phyloP scores from a whole-genome alignment of 2,329 filamentous ascomycete species.

The Cryphonectria nitschkei region DNA sequence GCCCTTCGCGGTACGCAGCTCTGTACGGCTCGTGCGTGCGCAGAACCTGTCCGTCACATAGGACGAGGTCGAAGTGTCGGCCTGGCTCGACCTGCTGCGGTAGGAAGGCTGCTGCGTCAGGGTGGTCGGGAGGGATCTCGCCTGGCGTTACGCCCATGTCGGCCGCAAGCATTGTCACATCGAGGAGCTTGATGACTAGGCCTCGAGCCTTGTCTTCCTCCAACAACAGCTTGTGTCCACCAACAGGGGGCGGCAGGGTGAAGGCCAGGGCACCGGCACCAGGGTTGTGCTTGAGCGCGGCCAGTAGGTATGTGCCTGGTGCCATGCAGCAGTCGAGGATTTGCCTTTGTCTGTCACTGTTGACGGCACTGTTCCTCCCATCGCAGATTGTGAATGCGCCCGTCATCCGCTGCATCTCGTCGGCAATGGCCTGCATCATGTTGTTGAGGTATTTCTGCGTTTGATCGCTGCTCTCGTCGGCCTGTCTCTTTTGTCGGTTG shows the following conservation, averaged over 20 bases:
- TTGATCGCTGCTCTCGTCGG: neutral
- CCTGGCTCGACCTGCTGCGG: neutral
- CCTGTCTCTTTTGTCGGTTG: neutral
- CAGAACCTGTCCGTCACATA: slow-evolving; percentile 54
- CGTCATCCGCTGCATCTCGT: slow-evolving; percentile 8
- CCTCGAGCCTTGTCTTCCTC: neutral
- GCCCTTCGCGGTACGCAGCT: slow-evolving; percentile 37
- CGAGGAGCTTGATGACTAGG: slow-evolving; percentile 39
- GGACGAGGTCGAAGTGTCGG: slow-evolving; percentile 45
- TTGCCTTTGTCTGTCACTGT: neutral
- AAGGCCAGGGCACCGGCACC: slow-evolving; percentile 37
- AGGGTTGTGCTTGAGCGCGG: slow-evolving; percentile 2
- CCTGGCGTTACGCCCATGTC: slow-evolving; percentile 45
- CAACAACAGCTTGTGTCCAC: slow-evolving; percentile 45
- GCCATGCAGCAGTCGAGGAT: slow-evolving; percentile 23
- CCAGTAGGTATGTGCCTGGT: slow-evolving; percentile 3
- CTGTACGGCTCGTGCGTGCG: slow-evolving; percentile 40
- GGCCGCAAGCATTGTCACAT: slow-evolving; percentile 55
- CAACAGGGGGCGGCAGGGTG: slow-evolving; percentile 44
- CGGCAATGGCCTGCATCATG: slow-evolving; percentile 9
- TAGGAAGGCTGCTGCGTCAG: slow-evolving; percentile 37
- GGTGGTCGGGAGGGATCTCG: slow-evolving; percentile 40
- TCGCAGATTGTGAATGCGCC: slow-evolving; percentile 5
- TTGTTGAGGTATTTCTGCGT: neutral
- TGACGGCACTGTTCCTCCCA: neutral